These are phyloP conservation scores for Puccinia triticina DNA, from an alignment of 1,284 basidiomycete species.

Conservation along the genomic window DNA sequence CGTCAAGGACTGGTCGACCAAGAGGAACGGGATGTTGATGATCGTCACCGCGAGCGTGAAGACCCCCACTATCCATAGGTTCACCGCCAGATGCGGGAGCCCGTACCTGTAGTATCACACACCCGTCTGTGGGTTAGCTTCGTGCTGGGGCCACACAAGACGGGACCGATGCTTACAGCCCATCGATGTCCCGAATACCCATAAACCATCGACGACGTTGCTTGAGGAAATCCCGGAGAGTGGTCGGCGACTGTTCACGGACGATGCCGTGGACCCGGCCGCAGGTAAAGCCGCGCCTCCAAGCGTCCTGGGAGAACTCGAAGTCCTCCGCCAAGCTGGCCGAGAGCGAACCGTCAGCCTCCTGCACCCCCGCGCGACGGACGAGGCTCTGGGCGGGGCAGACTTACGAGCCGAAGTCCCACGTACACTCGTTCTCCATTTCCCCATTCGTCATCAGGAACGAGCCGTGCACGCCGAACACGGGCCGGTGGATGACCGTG, in stretches of 20 bases:
- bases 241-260: slow-evolving; percentile 61
- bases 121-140: too few relatives aligned
- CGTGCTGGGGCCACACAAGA: slow-evolving; percentile 17
- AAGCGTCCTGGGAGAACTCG: slow-evolving; percentile 62
- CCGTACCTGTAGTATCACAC: too few relatives aligned
- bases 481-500: slow-evolving; percentile 61
- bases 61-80: slow-evolving; percentile 62
- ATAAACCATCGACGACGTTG: slow-evolving; percentile 63
- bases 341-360: too few relatives aligned
- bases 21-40: slow-evolving; percentile 61
- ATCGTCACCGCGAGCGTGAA: slow-evolving; percentile 62
- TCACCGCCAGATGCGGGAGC: slow-evolving; percentile 62
- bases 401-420: slow-evolving; percentile 57
- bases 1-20: slow-evolving; percentile 54
- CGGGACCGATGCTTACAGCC: slow-evolving; percentile 33
- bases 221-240: slow-evolving; percentile 62
- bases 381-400: too few relatives aligned
- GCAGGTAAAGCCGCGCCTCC: slow-evolving; percentile 61
- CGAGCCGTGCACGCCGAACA: slow-evolving; percentile 63
- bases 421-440: slow-evolving; percentile 62
- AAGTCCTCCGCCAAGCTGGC: slow-evolving; percentile 62
- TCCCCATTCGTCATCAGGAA: slow-evolving; percentile 63
- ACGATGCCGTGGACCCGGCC: slow-evolving; percentile 62
- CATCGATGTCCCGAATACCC: slow-evolving; percentile 59
- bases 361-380: too few relatives aligned